Evolutionary conservation across 2,329 filamentous ascomycete species (phyloP), one percentile per base, ranked within the genome.

Genomic region (Ceratocystis papillata): DNA sequence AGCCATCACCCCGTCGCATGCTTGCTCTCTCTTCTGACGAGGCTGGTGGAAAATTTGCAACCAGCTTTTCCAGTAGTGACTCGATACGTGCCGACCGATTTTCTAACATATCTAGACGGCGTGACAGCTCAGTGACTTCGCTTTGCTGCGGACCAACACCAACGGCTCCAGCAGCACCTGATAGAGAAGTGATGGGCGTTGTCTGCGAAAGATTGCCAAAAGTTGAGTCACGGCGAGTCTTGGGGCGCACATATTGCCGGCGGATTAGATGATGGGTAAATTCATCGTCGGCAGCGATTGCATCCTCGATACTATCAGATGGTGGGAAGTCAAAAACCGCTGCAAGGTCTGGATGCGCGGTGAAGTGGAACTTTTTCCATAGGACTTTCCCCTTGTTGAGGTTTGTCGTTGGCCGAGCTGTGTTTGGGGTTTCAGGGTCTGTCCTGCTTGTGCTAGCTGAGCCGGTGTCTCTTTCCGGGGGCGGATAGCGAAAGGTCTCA

Each of bases 241-340:
- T 73, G 22, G 76, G 68, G n/a, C 79, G 76, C 37, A 77, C 76
- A 68, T 83, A 85, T 71, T 85, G 82, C 33, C 80, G 76, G 8
- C 81, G 78, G 68, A 85, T 84, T 69, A 84, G 75, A 69, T 84
- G 81, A 44, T 78, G 79, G 6, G 81, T 83, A 69, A 85, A 73
- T 65, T 83, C 79, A 69, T 86, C 83, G 69, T 85, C 83, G 3
- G 80, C 80, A 0, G 81, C 76, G 53, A 85, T 84, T 59, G 84
- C 81, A 15, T 81, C 76, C 62, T 80, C 77, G 3, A 84, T 79
- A 37, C 77, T 78, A 62, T 87, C 81, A 1, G 88, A 87, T 4
- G 87, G 86, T 50, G 87, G 80, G 30, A 86, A 79, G 63, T 90
- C 85, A 69, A 91, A 91, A 1, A 90, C 88, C 10, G 85, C 82